phyloP scores from a whole-genome alignment of 2,329 filamentous ascomycete species.

The Periconia digitata region DNA sequence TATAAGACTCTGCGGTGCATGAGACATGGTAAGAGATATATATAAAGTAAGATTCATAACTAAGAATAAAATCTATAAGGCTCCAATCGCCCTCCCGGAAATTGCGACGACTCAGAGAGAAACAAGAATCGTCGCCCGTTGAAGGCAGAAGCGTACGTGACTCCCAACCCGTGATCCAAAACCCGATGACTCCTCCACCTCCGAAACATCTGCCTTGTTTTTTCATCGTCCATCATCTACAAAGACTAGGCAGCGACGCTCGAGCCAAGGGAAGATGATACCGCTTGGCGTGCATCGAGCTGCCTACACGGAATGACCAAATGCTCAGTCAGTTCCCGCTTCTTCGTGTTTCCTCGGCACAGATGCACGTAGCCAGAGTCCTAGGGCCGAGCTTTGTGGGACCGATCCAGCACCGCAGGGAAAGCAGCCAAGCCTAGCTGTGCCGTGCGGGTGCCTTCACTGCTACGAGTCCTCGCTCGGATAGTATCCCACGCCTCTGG shows the following conservation, averaged over 20 bases:
- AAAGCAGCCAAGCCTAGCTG: constrained; percentile 24
- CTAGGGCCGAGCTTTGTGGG: constrained; percentile 41
- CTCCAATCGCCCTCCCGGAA: constrained; percentile 22
- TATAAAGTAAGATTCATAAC: not conserved
- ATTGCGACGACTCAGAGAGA: constrained; percentile 18
- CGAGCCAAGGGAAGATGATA: constrained; percentile 26
- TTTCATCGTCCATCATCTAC: constrained; percentile 3
- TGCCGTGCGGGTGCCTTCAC: constrained; percentile 26
- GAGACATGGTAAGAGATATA: not conserved
- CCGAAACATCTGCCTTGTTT: constrained; percentile 28
- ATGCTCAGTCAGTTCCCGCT: constrained; percentile 5
- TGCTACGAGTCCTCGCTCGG: constrained; percentile 43
- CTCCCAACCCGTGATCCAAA: constrained; percentile 13
- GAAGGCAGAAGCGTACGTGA: constrained; percentile 23
- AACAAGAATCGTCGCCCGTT: constrained; percentile 23
- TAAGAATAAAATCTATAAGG: constrained; percentile 6
- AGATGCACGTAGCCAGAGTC: constrained; percentile 35
- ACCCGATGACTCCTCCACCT: constrained; percentile 36
- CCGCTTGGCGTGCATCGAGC: constrained; percentile 40
- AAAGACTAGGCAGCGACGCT: constrained; percentile 40
- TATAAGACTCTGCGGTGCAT: too few relatives aligned
- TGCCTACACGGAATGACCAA: constrained; percentile 11
- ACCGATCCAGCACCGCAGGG: constrained; percentile 31
- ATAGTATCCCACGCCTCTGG: constrained; percentile 41
- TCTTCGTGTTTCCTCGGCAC: constrained; percentile 16